Evolutionary conservation across 176 grass and related monocot species (phyloP), one percentile per base, ranked within the genome.

Genomic region (Oryza punctata): DNA sequence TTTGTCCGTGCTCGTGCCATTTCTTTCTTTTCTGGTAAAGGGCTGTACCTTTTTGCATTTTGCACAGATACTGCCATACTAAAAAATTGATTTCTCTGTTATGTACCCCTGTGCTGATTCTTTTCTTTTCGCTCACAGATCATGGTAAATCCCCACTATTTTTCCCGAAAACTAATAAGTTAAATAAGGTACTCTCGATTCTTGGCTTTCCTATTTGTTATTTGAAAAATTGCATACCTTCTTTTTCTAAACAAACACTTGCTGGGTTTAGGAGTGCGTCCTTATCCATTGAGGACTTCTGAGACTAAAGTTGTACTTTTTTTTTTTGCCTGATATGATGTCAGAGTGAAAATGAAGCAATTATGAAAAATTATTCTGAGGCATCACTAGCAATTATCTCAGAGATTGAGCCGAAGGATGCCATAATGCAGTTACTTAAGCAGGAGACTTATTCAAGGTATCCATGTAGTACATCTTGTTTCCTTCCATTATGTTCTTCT

Each of bases 401-500:
- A 80, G 95, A 95, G 72, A 91, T 98, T 64, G 84, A 88, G 30
- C 68, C 92, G 1, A 98, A 98, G 80, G 65, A 89, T 88, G 88
- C 82, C 19, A 98, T 98, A 88, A 79, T 90, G 47, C 88, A 95
- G 63, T 83, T 98, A 33, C 85, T 95, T 57, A 87, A 90, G 90
- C 88, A 90, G 78, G 92, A 98, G 77, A 94, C 90, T 35, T 98
- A 86, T 78, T 94, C 95, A 82, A 92, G 95, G 95, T 98, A 91
- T 85, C 64, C 33, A 72, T 23, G 49, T 72, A 49, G 67, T 73
- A 26, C 27, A 35, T 68, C 5, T 40, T 73, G 28, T 50, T 43
- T 63, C 69, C 15, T 54, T 59, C 70, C 13, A 63, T 43, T 66
- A 66, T 67, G 18, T 23, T 12, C 77, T 65, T 85, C 19, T 63